Evolutionary conservation across 208 protist genomes (phyloP).

Genomic region (Trichomonas vaginalis): DNA sequence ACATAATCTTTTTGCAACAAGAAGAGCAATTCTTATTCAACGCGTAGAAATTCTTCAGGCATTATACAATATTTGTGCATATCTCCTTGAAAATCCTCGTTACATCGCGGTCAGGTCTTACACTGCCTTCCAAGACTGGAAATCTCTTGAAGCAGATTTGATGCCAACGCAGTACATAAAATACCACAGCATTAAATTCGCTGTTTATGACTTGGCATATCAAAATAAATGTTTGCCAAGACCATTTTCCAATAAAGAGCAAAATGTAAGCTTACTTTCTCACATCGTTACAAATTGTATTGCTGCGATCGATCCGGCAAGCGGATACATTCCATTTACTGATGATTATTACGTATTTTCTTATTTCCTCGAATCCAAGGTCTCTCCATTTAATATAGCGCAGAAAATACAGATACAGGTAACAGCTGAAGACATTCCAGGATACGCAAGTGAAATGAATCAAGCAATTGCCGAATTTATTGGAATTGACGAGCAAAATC

Average conservation of each 20-base stretch:
- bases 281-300: background rate
- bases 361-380: background rate
- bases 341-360: background rate
- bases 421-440: background rate
- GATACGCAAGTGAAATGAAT: background rate
- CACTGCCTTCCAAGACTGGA: background rate
- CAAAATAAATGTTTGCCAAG: background rate
- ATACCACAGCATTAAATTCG: background rate
- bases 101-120: background rate
- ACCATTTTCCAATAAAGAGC: background rate
- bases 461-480: background rate
- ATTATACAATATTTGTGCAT: background rate
- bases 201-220: background rate
- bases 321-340: background rate
- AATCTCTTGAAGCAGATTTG: background rate
- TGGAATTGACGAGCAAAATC: background rate
- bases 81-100: background rate
- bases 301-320: background rate
- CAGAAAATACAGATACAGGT: background rate
- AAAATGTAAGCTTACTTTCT: background rate
- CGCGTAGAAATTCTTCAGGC: background rate
- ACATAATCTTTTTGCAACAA: background rate
- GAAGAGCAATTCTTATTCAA: background rate
- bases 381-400: background rate
- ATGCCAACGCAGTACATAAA: background rate